Conservation (phyloP, 2,329 filamentous ascomycete genomes). For the Trichothecium sympodiale region DNA sequence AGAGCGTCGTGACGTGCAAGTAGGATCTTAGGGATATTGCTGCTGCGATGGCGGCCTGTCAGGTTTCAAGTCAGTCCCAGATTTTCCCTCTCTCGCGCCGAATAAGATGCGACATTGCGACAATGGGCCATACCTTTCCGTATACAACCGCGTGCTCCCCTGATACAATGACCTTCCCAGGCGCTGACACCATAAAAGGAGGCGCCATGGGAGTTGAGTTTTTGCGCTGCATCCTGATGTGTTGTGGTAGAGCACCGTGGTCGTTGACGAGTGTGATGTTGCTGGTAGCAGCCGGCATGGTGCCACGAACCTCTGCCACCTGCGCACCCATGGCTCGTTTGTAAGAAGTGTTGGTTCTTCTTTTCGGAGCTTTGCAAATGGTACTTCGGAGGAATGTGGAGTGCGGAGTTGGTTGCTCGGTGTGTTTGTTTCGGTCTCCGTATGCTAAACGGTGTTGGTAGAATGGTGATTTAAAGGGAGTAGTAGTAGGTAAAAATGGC, state of each 20-base stretch:
- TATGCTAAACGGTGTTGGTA: too few species aligned
- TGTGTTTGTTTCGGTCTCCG: too few species aligned
- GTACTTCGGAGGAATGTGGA: too few species aligned
- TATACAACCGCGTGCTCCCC: conserved; percentile 98
- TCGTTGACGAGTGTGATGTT: conserved; percentile 17
- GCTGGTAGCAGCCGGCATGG: conserved; percentile 5
- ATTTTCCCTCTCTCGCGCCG: neutral
- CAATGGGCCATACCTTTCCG: conserved; percentile 56
- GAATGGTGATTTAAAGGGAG: too few species aligned
- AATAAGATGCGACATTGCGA: neutral
- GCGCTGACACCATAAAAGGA: conserved; percentile 94
- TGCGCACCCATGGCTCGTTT: too few species aligned
- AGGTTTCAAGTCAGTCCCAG: neutral
- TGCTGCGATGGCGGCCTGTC: conserved; percentile 82
- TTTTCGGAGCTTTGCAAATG: too few species aligned
- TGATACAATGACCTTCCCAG: conserved; percentile 96
- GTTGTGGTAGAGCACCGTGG: conserved; percentile 19
- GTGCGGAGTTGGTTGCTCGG: too few species aligned
- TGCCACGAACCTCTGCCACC: neutral
- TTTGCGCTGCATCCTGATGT: conserved; percentile 38
- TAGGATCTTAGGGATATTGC: conserved; percentile 93
- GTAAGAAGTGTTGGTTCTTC: too few species aligned
- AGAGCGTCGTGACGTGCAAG: conserved; percentile 86
- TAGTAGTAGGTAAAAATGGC: too few species aligned
- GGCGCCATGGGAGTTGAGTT: conserved; percentile 62